A percentile compares a stretch with the other conserved stretches of the same genome.
Evolutionary conservation across 1,284 basidiomycete genomes (phyloP).

Genomic region (Heterobasidion parviporum): DNA sequence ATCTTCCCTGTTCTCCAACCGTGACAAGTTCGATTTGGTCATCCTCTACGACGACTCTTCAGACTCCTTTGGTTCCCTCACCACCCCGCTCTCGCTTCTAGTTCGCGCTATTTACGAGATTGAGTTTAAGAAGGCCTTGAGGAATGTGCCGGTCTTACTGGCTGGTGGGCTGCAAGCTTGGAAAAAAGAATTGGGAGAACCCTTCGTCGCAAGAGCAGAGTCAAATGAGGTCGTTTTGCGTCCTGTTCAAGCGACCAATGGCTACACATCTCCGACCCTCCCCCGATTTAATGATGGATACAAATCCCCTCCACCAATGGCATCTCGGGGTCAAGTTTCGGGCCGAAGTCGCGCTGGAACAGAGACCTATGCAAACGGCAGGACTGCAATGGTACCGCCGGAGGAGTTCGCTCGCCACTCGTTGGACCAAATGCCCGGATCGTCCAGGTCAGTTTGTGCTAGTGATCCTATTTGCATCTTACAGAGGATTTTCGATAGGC

Average conservation of each 20-base stretch:
- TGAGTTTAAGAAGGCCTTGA: slow-evolving; percentile 67
- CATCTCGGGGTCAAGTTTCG: slow-evolving; percentile 6
- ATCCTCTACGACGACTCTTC: slow-evolving; percentile 81
- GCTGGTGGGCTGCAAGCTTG: slow-evolving; percentile 84
- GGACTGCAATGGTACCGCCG: background rate
- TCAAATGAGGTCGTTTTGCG: background rate
- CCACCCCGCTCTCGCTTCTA: slow-evolving; percentile 46
- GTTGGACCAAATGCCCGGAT: slow-evolving; percentile 12
- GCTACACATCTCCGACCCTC: slow-evolving; percentile 1
- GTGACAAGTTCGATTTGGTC: slow-evolving; percentile 87
- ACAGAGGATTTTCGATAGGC: background rate
- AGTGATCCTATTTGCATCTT: background rate
- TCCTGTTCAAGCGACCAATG: background rate
- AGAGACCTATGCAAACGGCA: slow-evolving; percentile 14
- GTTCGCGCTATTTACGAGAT: slow-evolving; percentile 65
- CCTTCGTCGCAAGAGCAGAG: slow-evolving; percentile 27
- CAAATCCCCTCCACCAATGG: background rate
- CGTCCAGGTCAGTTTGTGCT: slow-evolving; percentile 12
- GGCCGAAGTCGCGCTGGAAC: slow-evolving; percentile 18
- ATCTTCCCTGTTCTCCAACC: slow-evolving; percentile 64
- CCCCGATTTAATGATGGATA: background rate
- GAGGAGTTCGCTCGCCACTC: slow-evolving; percentile 11
- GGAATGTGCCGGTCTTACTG: slow-evolving; percentile 76
- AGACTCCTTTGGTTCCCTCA: slow-evolving; percentile 38
- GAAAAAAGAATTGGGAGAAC: slow-evolving; percentile 57